These are phyloP conservation scores for Nakazawaea anatomiae DNA, from an alignment of 805 yeast genomes.

Conservation along the genomic window DNA sequence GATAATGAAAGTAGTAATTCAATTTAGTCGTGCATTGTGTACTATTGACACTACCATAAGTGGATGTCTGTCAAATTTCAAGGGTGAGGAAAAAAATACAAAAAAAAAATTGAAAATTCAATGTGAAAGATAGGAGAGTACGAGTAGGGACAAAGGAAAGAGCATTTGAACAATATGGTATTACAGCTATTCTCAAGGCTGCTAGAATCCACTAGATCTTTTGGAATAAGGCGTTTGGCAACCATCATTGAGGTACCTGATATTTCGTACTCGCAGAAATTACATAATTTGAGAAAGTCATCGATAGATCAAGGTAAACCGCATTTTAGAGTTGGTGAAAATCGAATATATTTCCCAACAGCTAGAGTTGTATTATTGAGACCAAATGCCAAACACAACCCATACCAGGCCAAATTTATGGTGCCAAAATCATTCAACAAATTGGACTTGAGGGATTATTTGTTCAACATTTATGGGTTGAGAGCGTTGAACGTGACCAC, in stretches of 20 bases:
- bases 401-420: slow-evolving; percentile 92
- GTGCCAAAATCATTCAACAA: slow-evolving; percentile 94
- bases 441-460: slow-evolving; percentile 88
- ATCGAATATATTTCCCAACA: slow-evolving; percentile 74
- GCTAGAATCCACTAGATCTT: slow-evolving; percentile 18
- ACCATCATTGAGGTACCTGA: slow-evolving; percentile 18
- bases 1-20: not conserved
- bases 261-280: not conserved
- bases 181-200: slow-evolving; percentile 5
- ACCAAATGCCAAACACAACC: slow-evolving; percentile 95
- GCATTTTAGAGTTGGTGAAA: slow-evolving; percentile 79
- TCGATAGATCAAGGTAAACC: slow-evolving; percentile 60
- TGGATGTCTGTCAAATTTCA: too few species aligned
- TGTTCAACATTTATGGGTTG: slow-evolving; percentile 84
- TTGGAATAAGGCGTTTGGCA: slow-evolving; percentile 24
- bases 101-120: not conserved
- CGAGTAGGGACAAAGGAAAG: not conserved
- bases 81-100: not conserved
- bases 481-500: slow-evolving; percentile 86
- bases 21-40: not conserved
- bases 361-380: slow-evolving; percentile 76
- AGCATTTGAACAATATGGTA: not conserved
- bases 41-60: slow-evolving; percentile 1
- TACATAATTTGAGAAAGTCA: slow-evolving; percentile 31
- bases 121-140: not conserved